Evolutionary conservation across 805 yeast genomes (phyloP).

Genomic region (Lipomyces yamadae): DNA sequence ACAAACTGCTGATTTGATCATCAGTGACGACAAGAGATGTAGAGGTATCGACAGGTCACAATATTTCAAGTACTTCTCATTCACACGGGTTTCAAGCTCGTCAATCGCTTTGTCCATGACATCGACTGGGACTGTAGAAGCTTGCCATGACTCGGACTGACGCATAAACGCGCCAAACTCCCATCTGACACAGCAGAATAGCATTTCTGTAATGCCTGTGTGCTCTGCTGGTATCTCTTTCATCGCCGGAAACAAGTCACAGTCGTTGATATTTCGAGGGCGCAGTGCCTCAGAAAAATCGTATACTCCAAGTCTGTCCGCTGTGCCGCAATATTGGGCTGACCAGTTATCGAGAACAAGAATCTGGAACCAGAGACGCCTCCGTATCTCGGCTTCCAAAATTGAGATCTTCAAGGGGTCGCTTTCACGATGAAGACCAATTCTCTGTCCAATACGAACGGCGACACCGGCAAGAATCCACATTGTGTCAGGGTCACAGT

Average conservation of each 20-base stretch:
- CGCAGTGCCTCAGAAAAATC: neutral
- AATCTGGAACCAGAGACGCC: neutral
- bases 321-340: neutral
- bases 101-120: neutral
- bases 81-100: neutral
- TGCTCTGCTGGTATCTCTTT: neutral
- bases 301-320: neutral
- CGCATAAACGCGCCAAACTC: too few species aligned
- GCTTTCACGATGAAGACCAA: neutral
- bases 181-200: neutral
- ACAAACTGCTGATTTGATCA: neutral
- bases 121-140: neutral
- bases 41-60: constrained; percentile 1
- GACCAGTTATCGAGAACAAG: neutral
- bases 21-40: neutral
- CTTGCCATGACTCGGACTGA: too few species aligned
- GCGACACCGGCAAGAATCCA: neutral
- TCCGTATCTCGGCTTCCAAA: neutral
- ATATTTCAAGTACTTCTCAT: neutral
- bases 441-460: neutral
- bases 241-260: neutral
- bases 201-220: neutral
- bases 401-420: neutral
- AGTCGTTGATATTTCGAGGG: neutral
- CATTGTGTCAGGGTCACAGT: neutral